Evolutionary conservation across 148 eudicot species (phyloP).

Genomic region (Dysphania ambrosioides): DNA sequence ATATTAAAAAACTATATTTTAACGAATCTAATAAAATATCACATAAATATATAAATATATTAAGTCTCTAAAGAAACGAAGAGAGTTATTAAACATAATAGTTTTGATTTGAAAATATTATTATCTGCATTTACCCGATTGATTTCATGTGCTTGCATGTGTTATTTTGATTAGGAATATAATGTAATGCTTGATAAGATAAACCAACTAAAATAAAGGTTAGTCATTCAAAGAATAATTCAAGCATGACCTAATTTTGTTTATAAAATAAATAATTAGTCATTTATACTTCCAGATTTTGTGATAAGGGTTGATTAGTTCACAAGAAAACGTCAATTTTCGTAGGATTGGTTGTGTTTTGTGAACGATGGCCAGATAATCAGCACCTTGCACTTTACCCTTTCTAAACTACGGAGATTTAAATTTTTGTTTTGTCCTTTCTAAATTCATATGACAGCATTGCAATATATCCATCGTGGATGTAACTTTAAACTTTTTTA

Average conservation of each 20-base stretch:
- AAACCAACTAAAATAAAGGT: too few relatives aligned
- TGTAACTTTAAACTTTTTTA: not conserved
- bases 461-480: not conserved
- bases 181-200: not conserved
- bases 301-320: conserved; percentile 19
- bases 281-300: not conserved
- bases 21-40: too few relatives aligned
- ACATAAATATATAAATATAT: too few relatives aligned
- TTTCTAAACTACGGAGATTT: too few relatives aligned
- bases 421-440: not conserved
- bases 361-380: too few relatives aligned
- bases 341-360: not conserved
- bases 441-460: not conserved
- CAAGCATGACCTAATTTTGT: not conserved
- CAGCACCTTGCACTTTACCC: too few relatives aligned
- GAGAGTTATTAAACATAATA: too few relatives aligned
- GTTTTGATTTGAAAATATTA: too few relatives aligned
- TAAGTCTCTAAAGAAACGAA: too few relatives aligned
- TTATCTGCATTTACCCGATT: not conserved
- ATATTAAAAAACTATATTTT: too few relatives aligned
- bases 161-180: not conserved
- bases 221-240: not conserved
- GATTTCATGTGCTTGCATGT: conserved; percentile 1
- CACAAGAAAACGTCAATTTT: conserved; percentile 16
- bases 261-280: not conserved